Percentiles rank a stretch among this genome's conserved stretches.
Evolutionary conservation across 1,284 basidiomycete genomes (phyloP).

Genomic region (Mycena sp.): DNA sequence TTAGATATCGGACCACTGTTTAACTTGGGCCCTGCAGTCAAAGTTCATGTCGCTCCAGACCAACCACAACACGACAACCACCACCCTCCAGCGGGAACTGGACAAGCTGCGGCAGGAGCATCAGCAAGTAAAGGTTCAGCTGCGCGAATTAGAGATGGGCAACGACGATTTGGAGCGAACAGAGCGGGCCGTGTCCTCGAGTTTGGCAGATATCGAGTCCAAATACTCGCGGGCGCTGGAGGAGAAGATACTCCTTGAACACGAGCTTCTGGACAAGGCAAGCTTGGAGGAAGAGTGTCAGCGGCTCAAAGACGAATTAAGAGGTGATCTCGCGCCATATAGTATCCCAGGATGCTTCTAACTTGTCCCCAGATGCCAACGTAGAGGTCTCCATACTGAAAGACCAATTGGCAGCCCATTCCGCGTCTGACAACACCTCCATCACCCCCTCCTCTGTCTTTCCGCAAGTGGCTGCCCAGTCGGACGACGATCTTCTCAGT

Average conservation of each 20-base stretch:
- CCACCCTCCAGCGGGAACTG: slow-evolving; percentile 88
- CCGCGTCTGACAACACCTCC: slow-evolving; percentile 33
- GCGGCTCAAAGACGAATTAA: slow-evolving; percentile 90
- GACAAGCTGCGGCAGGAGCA: slow-evolving; percentile 85
- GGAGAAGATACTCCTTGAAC: slow-evolving; percentile 96
- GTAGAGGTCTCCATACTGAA: slow-evolving; percentile 87
- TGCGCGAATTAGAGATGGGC: slow-evolving; percentile 93
- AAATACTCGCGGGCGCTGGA: slow-evolving; percentile 94
- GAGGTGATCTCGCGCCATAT: slow-evolving; percentile 65
- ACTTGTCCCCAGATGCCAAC: slow-evolving; percentile 71
- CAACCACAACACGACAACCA: slow-evolving; percentile 87
- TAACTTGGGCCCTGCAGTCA: slow-evolving; percentile 53
- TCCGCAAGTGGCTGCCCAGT: slow-evolving; percentile 42
- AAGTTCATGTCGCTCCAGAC: slow-evolving; percentile 93
- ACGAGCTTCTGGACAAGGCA: slow-evolving; percentile 94
- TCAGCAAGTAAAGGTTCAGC: slow-evolving; percentile 81
- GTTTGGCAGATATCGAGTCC: slow-evolving; percentile 89
- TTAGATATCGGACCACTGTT: slow-evolving; percentile 17
- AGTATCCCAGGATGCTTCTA: slow-evolving; percentile 39
- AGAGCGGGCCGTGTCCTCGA: slow-evolving; percentile 91
- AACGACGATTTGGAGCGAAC: slow-evolving; percentile 95
- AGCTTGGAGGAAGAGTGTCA: slow-evolving; percentile 93
- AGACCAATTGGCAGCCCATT: slow-evolving; percentile 66
- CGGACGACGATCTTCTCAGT: slow-evolving; percentile 65
- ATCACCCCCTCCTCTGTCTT: slow-evolving; percentile 37